Evolutionary conservation across 345 rosid genomes (phyloP).

Genomic region (Arabidopsis suecica): DNA sequence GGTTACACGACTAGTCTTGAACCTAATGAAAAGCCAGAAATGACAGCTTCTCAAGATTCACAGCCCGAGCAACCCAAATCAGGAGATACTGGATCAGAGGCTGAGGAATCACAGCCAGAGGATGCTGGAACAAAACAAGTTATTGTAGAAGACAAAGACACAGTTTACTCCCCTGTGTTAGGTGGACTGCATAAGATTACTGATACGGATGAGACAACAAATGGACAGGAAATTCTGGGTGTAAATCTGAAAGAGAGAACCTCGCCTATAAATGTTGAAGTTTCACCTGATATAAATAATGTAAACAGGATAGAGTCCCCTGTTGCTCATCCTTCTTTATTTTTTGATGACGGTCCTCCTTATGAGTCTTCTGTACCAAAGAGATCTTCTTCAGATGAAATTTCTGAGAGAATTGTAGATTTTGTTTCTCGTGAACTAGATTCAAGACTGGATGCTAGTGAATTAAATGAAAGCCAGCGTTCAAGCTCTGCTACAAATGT

Average conservation of each 20-base stretch:
- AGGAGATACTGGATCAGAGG: constrained; percentile 49
- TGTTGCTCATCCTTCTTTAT: constrained; percentile 39
- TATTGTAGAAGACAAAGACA: constrained; percentile 40
- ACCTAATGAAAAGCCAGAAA: constrained; percentile 49
- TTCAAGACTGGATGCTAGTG: constrained; percentile 50
- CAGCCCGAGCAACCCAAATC: constrained; percentile 50
- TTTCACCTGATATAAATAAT: constrained; percentile 45
- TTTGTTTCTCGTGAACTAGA: constrained; percentile 53
- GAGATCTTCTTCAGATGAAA: constrained; percentile 53
- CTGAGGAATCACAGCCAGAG: constrained; percentile 52
- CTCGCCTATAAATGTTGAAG: constrained; percentile 50
- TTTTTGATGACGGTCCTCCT: constrained; percentile 48
- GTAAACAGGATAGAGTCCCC: constrained; percentile 48
- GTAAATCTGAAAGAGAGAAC: constrained; percentile 50
- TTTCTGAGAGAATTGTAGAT: constrained; percentile 52
- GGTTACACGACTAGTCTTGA: constrained; percentile 47
- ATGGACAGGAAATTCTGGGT: constrained; percentile 45
- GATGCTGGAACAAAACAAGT: constrained; percentile 47
- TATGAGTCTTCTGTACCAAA: constrained; percentile 46
- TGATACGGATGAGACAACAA: constrained; percentile 48
- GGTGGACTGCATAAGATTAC: constrained; percentile 47
- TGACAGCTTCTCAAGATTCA: constrained; percentile 45
- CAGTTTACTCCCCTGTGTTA: constrained; percentile 40
- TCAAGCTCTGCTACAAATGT: constrained; percentile 54
- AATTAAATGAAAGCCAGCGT: constrained; percentile 49